Base-by-base conservation (phyloP, 192 early-diverging fungal species). In the Paraglomus brasilianum region DNA sequence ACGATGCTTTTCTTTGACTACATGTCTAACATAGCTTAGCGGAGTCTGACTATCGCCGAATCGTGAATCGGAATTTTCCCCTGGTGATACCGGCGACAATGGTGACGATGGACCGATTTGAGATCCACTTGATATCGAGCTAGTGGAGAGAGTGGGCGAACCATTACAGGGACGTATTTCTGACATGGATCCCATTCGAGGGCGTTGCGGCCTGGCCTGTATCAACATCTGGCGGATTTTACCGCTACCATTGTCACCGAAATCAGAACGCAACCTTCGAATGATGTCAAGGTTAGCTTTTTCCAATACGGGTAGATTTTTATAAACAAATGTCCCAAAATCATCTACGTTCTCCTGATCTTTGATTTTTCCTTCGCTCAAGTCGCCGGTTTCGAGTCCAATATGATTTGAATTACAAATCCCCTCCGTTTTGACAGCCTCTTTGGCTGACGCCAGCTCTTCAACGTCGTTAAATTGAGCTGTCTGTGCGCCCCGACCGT, bases 321-420 rank as follows among this genome's bases (percentile, higher is more conserved):
- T 96, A 81, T 91, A 97, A 7, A 86, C 88, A 76, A 95, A 94
- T 10, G 92, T 87, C 24, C 96, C 96, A 83, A 98, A 98, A 69
- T 94, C 87, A 10, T 80, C 78, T n/a, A 64, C 71, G 0, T 59
- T 46, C n/a, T 70, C 72, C 13, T 77, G 69, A 56, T 77, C 70
- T 19, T 56, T 41, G 13, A 69, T 66, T 6, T 74, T 68, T 0
- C 21, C 38, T 3, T 15, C n/a, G 3, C 53, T 57, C 36, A 52
- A 47, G 5, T 71, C 60, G n/a, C 69, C 71, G 19, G 75, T 69
- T 11, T 77, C 73, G 2, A 11, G 53, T 49, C 15, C 69, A 30
- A 58, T 19, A 40, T 17, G 51, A 56, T 13, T 65, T 73, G 17
- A 10, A 38, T 8, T 55, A 43, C 5, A 46, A 61, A 56, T 72